phyloP scores from a whole-genome alignment of 495 filamentous ascomycete species.

The Aspergillus ellipticus region DNA sequence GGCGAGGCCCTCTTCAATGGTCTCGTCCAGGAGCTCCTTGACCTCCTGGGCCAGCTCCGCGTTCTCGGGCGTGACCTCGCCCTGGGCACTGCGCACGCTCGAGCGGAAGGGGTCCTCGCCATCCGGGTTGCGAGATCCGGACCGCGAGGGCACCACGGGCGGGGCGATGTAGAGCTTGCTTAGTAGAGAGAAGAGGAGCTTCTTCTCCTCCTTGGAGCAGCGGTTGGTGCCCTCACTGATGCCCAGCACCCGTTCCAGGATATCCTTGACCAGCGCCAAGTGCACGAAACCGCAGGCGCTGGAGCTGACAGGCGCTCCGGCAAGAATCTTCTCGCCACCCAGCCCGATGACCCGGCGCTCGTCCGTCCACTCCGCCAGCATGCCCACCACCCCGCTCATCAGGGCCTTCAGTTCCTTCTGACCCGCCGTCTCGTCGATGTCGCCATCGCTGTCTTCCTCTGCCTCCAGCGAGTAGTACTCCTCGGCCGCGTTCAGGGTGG shows the following conservation, averaged over 20 bases:
- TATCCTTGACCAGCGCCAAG: slow-evolving; percentile 32
- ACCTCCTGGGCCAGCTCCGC: slow-evolving; percentile 37
- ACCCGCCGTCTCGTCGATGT: slow-evolving; percentile 65
- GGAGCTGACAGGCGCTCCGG: slow-evolving; percentile 53
- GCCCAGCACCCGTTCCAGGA: slow-evolving; percentile 32
- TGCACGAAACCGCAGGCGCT: slow-evolving; percentile 53
- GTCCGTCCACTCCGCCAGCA: slow-evolving; percentile 94
- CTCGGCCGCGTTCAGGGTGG: slow-evolving; percentile 49
- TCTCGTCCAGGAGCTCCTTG: slow-evolving; percentile 54
- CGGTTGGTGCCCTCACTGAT: slow-evolving; percentile 34
- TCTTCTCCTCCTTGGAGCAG: slow-evolving; percentile 74
- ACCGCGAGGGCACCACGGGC: slow-evolving; percentile 32
- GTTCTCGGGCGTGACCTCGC: slow-evolving; percentile 34
- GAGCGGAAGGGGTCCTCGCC: slow-evolving; percentile 39
- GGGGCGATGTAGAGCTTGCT: slow-evolving; percentile 78
- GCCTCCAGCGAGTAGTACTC: slow-evolving; percentile 51
- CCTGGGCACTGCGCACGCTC: slow-evolving; percentile 35
- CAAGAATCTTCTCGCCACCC: slow-evolving; percentile 49
- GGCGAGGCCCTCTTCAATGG: slow-evolving; percentile 67
- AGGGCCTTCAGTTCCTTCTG: slow-evolving; percentile 80
- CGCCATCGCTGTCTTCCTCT: slow-evolving; percentile 47
- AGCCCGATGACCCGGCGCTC: slow-evolving; percentile 78
- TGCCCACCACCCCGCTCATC: slow-evolving; percentile 67
- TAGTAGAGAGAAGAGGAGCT: slow-evolving; percentile 70
- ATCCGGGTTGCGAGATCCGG: slow-evolving; percentile 39